phyloP scores from a whole-genome alignment of 2,329 filamentous ascomycete species.

The Trichoderma semiorbis region DNA sequence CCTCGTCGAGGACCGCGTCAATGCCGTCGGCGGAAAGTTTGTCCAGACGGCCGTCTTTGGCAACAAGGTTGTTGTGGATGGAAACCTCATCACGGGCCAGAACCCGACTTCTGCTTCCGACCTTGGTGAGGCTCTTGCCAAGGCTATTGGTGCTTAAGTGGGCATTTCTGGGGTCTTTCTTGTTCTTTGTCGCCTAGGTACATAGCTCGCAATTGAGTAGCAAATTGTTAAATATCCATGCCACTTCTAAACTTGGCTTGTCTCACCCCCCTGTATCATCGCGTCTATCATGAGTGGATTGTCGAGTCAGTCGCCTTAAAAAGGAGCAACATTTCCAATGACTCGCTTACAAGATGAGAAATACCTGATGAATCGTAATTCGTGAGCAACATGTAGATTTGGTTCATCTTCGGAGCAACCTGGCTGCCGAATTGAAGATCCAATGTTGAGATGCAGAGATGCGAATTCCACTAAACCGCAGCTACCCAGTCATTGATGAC shows the following conservation, averaged over 20 bases:
- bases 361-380: neutral
- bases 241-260: neutral
- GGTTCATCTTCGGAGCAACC: neutral
- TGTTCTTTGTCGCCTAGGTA: neutral
- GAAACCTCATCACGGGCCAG: constrained; percentile 55
- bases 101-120: constrained; percentile 52
- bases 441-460: neutral
- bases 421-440: neutral
- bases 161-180: neutral
- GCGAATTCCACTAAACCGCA: neutral
- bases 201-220: neutral
- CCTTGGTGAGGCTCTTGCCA: constrained; percentile 50
- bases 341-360: neutral
- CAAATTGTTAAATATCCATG: neutral
- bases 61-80: constrained; percentile 49
- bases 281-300: neutral
- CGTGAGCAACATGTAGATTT: neutral
- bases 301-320: neutral
- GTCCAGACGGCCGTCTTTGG: constrained; percentile 51
- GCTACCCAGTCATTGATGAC: neutral
- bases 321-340: neutral
- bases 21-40: constrained; percentile 51
- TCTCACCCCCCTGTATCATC: neutral
- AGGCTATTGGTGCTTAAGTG: constrained; percentile 31
- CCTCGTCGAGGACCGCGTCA: constrained; percentile 54